Conservation (phyloP, 345 rosid species). For the Linum tenue region DNA sequence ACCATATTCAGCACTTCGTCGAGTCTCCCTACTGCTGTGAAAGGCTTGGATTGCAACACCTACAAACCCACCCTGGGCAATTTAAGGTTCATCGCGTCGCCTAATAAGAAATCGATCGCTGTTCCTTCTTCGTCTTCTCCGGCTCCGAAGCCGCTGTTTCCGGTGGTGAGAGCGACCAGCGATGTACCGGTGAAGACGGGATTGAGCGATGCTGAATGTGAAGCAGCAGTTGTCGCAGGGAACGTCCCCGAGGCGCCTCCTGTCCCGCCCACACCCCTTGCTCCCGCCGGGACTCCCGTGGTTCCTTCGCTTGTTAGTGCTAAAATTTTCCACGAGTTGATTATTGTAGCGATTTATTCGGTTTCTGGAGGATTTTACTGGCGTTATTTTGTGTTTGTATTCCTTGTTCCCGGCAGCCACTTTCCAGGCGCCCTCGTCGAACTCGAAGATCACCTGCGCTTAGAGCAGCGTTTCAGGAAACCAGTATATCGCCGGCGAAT, state of each 20-base stretch:
- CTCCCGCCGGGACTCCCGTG: conserved; percentile 75
- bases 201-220: conserved; percentile 63
- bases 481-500: conserved; percentile 70
- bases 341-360: too few relatives aligned
- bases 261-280: conserved; percentile 59
- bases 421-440: conserved; percentile 74
- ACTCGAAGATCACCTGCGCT: conserved; percentile 55
- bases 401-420: conserved; percentile 39
- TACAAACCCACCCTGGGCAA: conserved; percentile 9
- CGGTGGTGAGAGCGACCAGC: conserved; percentile 7
- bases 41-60: conserved; percentile 14
- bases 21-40: conserved; percentile 9
- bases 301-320: conserved; percentile 55
- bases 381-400: neutral
- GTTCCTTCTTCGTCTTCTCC: neutral
- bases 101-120: neutral
- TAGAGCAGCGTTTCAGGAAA: conserved; percentile 84
- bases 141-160: conserved; percentile 5
- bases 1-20: conserved; percentile 14
- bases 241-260: conserved; percentile 79
- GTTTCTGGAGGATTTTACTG: neutral
- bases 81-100: neutral
- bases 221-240: conserved; percentile 80
- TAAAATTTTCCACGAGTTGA: too few relatives aligned
- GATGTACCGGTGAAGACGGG: conserved; percentile 8